These are phyloP conservation scores for Malassezia arunalokei DNA, from an alignment of 1,284 basidiomycete genomes.

Conservation along the genomic window DNA sequence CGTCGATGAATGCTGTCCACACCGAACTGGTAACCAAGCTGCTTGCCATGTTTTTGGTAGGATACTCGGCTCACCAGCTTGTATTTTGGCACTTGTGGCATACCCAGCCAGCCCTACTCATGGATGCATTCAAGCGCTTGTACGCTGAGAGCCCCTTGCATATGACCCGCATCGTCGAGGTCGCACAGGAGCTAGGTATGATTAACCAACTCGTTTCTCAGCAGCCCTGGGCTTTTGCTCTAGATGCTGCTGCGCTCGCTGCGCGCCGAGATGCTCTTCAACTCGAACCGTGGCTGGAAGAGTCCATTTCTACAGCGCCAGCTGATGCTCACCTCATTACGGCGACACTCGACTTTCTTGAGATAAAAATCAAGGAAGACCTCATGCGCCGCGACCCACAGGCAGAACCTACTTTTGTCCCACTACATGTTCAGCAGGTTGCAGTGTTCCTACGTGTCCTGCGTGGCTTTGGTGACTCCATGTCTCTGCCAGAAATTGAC, in stretches of 20 bases:
- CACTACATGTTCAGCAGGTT: constrained; percentile 39
- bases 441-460: constrained; percentile 41
- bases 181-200: constrained; percentile 86
- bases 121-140: constrained; percentile 75
- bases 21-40: constrained; percentile 73
- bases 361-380: constrained; percentile 41
- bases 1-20: constrained; percentile 76
- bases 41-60: constrained; percentile 76
- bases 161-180: constrained; percentile 83
- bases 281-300: constrained; percentile 87
- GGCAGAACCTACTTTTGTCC: constrained; percentile 37
- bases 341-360: constrained; percentile 49
- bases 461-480: constrained; percentile 42
- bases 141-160: constrained; percentile 86
- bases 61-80: constrained; percentile 83
- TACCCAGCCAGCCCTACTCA: constrained; percentile 69
- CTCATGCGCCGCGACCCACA: constrained; percentile 40
- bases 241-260: constrained; percentile 80
- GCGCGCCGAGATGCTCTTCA: constrained; percentile 86
- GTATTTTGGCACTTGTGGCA: constrained; percentile 95
- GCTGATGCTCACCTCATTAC: constrained; percentile 62
- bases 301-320: constrained; percentile 66
- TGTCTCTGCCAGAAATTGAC: constrained; percentile 61
- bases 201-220: constrained; percentile 71
- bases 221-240: constrained; percentile 64